A percentile compares a stretch with the other conserved stretches of the same genome.
These are phyloP conservation scores for Aspergillus awamori DNA, from an alignment of 2,329 filamentous ascomycete genomes.

Conservation along the genomic window DNA sequence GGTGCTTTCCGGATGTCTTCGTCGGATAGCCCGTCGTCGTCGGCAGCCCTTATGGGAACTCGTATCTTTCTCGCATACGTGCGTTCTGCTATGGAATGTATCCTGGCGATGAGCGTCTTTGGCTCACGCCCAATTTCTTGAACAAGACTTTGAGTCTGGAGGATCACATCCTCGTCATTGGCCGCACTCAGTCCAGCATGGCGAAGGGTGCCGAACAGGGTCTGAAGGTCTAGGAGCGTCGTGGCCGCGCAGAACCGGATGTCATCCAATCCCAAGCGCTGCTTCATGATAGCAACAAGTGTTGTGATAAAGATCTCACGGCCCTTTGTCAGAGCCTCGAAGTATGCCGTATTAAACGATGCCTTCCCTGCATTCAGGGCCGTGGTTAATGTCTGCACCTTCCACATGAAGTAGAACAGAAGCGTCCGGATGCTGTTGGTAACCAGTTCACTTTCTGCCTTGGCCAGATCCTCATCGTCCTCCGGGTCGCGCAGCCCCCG, in stretches of 20 bases:
- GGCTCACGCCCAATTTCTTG: constrained; percentile 68
- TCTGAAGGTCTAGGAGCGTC: constrained; percentile 78
- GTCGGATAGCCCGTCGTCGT: constrained; percentile 74
- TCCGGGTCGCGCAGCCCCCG: constrained; percentile 69
- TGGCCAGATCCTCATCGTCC: constrained; percentile 70
- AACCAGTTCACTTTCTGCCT: constrained; percentile 77
- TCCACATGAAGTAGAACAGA: constrained; percentile 96
- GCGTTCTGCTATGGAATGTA: constrained; percentile 77
- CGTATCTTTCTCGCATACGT: constrained; percentile 70
- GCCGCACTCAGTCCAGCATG: constrained; percentile 47
- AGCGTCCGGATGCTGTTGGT: constrained; percentile 74
- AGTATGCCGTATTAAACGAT: constrained; percentile 63
- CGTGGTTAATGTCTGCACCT: constrained; percentile 64
- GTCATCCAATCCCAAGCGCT: constrained; percentile 66
- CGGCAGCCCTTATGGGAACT: constrained; percentile 50
- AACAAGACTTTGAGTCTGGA: constrained; percentile 65
- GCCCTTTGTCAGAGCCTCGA: constrained; percentile 68
- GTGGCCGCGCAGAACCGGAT: constrained; percentile 75
- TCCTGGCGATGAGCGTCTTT: constrained; percentile 68
- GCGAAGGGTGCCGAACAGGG: constrained; percentile 74
- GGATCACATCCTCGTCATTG: constrained; percentile 50
- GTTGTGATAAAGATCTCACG: constrained; percentile 56
- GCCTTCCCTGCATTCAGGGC: constrained; percentile 58
- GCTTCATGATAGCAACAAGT: constrained; percentile 54
- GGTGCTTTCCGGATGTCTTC: constrained; percentile 63